Evolutionary conservation across 768 basidiomycete species (phyloP).

Genomic region (Leccinum boreale): DNA sequence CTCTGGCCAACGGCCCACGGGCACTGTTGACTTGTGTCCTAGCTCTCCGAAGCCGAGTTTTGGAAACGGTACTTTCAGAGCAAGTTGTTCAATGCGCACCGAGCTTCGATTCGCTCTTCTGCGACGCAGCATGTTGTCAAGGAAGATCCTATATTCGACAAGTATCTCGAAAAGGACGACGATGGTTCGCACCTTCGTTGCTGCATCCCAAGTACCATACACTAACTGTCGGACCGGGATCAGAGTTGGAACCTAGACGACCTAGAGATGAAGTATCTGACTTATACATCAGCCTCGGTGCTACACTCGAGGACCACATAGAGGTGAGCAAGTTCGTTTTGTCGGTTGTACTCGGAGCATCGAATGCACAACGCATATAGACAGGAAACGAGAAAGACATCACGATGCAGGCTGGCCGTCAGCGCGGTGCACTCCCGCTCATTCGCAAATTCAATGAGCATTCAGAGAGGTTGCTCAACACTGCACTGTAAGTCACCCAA

Average conservation of each 20-base stretch:
- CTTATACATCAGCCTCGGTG: constrained; percentile 78
- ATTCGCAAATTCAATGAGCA: constrained; percentile 99
- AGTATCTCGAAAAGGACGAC: constrained; percentile 94
- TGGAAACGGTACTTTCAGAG: constrained; percentile 98
- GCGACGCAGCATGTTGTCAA: constrained; percentile 82
- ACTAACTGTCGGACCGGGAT: not conserved
- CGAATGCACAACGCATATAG: constrained; percentile 36
- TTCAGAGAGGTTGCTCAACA: constrained; percentile 82
- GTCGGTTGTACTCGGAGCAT: not conserved
- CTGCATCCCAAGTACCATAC: not conserved
- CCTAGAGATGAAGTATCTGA: constrained; percentile 65
- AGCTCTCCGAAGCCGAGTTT: constrained; percentile 90
- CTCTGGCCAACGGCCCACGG: not conserved
- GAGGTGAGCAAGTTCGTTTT: constrained; percentile 48
- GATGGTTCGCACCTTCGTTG: constrained; percentile 59
- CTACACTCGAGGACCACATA: constrained; percentile 87
- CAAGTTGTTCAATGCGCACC: constrained; percentile 91
- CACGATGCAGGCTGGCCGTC: constrained; percentile 94
- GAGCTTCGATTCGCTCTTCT: constrained; percentile 86
- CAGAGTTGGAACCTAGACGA: constrained; percentile 77
- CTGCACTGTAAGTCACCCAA: constrained; percentile 57
- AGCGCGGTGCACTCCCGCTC: constrained; percentile 82
- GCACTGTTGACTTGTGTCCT: constrained; percentile 31
- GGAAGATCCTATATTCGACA: constrained; percentile 92
- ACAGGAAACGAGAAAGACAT: constrained; percentile 86